Evolutionary conservation across 106 monocot genomes (phyloP), one percentile per base, ranked within the genome.

Genomic region (Acorus calamus): DNA sequence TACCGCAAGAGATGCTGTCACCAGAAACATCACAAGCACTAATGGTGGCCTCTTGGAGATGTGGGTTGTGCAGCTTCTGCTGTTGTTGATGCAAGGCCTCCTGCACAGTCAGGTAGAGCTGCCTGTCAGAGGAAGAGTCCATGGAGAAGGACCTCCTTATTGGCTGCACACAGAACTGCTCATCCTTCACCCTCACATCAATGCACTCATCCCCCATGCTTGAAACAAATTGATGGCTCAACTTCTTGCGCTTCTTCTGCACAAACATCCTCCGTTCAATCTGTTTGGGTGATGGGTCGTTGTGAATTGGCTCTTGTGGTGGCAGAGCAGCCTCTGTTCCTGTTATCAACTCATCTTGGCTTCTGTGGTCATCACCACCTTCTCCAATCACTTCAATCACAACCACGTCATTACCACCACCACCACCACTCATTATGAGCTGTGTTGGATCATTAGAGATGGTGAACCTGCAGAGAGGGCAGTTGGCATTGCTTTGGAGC

Each of bases 161-260:
- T 7, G 80, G 77, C 64, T 78, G 80, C 5, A 83, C 75, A 2
- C 2, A 44, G 56, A 74, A 77, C 61, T 69, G 14, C 57, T 82
- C 85, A 3, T 77, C 77, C 14, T 70, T 76, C 65, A 62, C 58
- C 49, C 72, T 64, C 5, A 64, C 48, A 52, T 71, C 73, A 9
- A 81, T 72, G 53, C 72, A 83, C 66, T 91, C 90, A 63, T 91
- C 86, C 11, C 86, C 86, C 65, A 73, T 76, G 71, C 90, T 90
- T 60, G 52, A 42, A 5, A 66, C 47, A 28, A 28, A 28, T 1
- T 28, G 28, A n/a, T 64, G 49, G 50, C 28, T 12, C 14, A 64
- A 14, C 65, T 63, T 79, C 69, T 61, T 73, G 44, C 49, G 0
- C 53, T 59, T 65, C 69, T 66, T 59, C 48, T 14, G 14, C 62